A percentile compares a stretch with the other conserved stretches of the same genome.
These are phyloP conservation scores for Cicer judaicum DNA, from an alignment of 306 rosid species.

Conservation along the genomic window DNA sequence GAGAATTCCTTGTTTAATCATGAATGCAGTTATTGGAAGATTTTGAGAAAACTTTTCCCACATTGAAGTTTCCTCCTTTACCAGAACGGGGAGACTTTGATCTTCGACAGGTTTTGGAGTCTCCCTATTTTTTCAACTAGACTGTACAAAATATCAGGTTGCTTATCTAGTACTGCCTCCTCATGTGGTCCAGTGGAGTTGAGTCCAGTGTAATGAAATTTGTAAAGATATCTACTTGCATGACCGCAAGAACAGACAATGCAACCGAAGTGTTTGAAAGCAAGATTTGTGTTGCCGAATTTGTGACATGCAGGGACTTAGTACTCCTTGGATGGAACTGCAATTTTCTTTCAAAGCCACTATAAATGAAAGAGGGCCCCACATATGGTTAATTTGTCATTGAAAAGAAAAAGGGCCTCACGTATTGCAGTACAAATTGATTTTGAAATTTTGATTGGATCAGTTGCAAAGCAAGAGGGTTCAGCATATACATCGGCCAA, in stretches of 20 bases:
- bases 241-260: slow-evolving; percentile 24
- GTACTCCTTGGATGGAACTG: slow-evolving; percentile 30
- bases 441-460: slow-evolving; percentile 16
- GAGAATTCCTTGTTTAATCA: slow-evolving; percentile 29
- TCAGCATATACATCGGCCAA: slow-evolving; percentile 29
- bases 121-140: slow-evolving; percentile 88
- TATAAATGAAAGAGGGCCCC: slow-evolving; percentile 1
- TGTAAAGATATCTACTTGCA: slow-evolving; percentile 38
- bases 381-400: not conserved
- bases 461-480: slow-evolving; percentile 21
- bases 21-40: slow-evolving; percentile 70
- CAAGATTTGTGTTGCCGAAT: slow-evolving; percentile 35
- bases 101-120: slow-evolving; percentile 72
- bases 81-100: slow-evolving; percentile 89
- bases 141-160: slow-evolving; percentile 33
- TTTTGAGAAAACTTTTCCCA: slow-evolving; percentile 75
- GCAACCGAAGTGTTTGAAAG: slow-evolving; percentile 37
- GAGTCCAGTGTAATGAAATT: slow-evolving; percentile 40
- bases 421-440: slow-evolving; percentile 29
- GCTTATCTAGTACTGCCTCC: slow-evolving; percentile 38
- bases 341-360: slow-evolving; percentile 44
- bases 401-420: slow-evolving; percentile 1
- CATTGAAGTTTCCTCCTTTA: slow-evolving; percentile 66
- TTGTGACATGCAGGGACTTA: slow-evolving; percentile 16
- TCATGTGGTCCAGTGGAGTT: slow-evolving; percentile 37